Base-by-base conservation (phyloP, 2,329 filamentous ascomycete species). In the Penicillium oxalicum region DNA sequence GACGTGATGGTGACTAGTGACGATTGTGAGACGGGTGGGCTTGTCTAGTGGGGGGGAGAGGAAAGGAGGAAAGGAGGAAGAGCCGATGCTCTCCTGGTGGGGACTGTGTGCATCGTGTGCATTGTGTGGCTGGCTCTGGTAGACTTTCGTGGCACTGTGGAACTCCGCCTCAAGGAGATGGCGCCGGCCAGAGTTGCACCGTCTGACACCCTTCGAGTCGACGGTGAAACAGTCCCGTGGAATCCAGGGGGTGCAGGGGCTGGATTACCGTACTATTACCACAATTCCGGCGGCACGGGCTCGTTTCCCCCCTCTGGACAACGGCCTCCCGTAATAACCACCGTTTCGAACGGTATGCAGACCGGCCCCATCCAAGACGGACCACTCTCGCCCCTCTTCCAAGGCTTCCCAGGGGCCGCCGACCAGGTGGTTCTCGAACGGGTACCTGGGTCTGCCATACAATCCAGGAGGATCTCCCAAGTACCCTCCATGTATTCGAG, bases 201-300 rank as follows among this genome's bases (percentile, higher is more conserved):
- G n/a, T n/a, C 33, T 9, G 9, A 18, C 18, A 18, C 18, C 18
- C 18, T 33, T 32, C 38, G 38, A 40, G 39, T 41, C 39, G n/a
- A 41, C n/a, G 27, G 27, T 33, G 40, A 43, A 43, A 43, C 29
- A 13, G 28, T 48, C 40, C 51, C 51, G 40, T 41, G 51, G 51
- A 40, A 53, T 53, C 48, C 51, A 53, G 51, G 51, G 29, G 51
- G 51, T 35, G 47, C 47, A 49, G 47, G 47, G 42, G 47, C 34
- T 28, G 42, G 37, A 48, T 45, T 48, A 44, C 47, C 5, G 27
- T 40, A 49, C 48, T 34, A 45, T 43, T 40, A 44, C 35, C 37
- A 11, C 27, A 9, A 26, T 5, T 8, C 27, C 7, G 40, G 27
- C 40, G 18, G 18, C 18, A 18, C 18, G 18, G 18, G 18, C 18